Evolutionary conservation across 2,329 filamentous ascomycete species (phyloP), one percentile per base, ranked within the genome.

Genomic region (Purpureocillium lavendulum): DNA sequence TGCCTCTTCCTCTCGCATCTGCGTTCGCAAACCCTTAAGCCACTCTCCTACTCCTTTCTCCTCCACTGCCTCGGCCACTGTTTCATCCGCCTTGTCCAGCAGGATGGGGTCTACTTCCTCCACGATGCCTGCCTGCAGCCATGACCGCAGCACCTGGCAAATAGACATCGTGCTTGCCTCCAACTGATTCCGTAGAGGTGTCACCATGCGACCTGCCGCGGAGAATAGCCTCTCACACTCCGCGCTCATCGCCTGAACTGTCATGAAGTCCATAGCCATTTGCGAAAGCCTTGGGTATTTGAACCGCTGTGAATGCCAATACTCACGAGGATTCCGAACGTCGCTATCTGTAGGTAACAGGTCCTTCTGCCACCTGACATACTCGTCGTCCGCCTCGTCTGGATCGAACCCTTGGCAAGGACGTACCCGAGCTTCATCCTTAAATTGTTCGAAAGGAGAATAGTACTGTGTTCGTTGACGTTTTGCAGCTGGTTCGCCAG

Each of bases 171-270:
- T 40, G 11, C 26, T 18, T 30, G 33, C 29, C 28, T 36, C 39
- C 14, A 40, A 15, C 12, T 14, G 28, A 26, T 33, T 40, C 12
- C 33, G 39, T 5, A 42, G 36, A 29, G 36, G 30, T 11, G 24
- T 42, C 2, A 38, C 24, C 32, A 39, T 42, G 12, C 32, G 26
- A 13, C 40, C 40, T 28, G 21, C 33, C n/a, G n/a, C n/a, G n/a
- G n/a, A n/a, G n/a, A n/a, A n/a, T n/a, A n/a, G n/a, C n/a, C n/a
- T n/a, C n/a, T n/a, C n/a, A n/a, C n/a, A n/a, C n/a, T n/a, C n/a
- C n/a, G n/a, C n/a, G n/a, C n/a, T n/a, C n/a, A n/a, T n/a, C n/a
- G n/a, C n/a, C n/a, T n/a, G n/a, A n/a, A n/a, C n/a, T n/a, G n/a
- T n/a, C n/a, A n/a, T n/a, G n/a, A n/a, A n/a, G n/a, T n/a, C n/a